Base-by-base conservation (phyloP, 768 basidiomycete species). In the Mycena olivaceomarginata region DNA sequence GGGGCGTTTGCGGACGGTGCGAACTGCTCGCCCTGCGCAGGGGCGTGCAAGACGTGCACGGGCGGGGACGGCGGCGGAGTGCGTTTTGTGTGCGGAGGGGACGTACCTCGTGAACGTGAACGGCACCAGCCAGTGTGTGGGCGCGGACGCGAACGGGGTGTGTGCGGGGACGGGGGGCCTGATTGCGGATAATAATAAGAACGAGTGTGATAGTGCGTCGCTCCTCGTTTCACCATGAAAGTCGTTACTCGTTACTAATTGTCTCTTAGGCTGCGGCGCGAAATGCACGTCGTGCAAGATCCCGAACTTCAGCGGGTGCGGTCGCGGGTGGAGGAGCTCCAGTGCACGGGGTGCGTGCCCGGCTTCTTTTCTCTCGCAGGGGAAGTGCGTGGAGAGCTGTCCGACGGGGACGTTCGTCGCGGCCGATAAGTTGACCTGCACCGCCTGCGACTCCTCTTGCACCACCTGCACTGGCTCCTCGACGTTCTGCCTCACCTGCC, bases 361-460 rank as follows among this genome's bases (percentile, higher is more conserved):
- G 96, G 97, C 11, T 93, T 90, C 72, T 93, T 95, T 95, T 57
- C 91, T 97, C 41, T 93, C 89, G 31, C 88, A 93, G 22, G 95
- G 95, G 1, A 83, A 89, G 59, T 97, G 97, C 75, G 89, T 96
- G 18, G 86, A 86, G 15, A 88, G 87, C 72, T 98, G 97, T 80
- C 95, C 97, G 6, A 82, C 90, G 5, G 95, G 95, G 4, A 93
- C 92, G 0, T 95, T 96, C 71, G 85, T 95, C 2, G 91, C 91
- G n/a, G 90, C 94, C 8, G 94, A 96, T 79, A 94, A 93, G 67
- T 82, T 92, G 56, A 96, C 93, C 91, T 97, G 96, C 85, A 83
- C 93, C 65, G 78, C 91, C 10, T 98, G 96, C 84, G 95, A 97
- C 79, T 92, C 95, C 0, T 96, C 97, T 83, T 98, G 96, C 79